phyloP scores from a whole-genome alignment of 495 filamentous ascomycete genomes.

The Hyaloscypha finlandica region DNA sequence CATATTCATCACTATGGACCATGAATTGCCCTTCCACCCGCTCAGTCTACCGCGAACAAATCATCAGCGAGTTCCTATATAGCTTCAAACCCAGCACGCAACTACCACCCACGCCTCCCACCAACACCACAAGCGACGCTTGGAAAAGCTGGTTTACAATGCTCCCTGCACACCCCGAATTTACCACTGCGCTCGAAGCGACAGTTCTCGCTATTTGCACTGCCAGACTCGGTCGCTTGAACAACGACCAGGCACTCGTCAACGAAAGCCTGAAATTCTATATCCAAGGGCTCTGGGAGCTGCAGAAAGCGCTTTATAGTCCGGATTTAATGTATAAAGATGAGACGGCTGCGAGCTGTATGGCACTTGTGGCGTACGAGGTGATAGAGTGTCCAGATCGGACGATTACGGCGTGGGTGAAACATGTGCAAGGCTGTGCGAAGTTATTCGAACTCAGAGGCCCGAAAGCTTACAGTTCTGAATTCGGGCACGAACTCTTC shows the following conservation, averaged over 20 bases:
- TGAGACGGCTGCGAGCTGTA: constrained; percentile 40
- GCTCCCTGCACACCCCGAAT: constrained; percentile 27
- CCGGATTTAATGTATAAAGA: constrained; percentile 34
- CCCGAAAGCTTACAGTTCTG: constrained; percentile 34
- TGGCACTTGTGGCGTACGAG: constrained; percentile 42
- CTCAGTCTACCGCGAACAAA: constrained; percentile 21
- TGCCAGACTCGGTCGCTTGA: constrained; percentile 32
- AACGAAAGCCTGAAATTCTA: constrained; percentile 39
- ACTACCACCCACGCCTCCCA: neutral
- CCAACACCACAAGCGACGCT: neutral
- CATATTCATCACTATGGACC: constrained; percentile 13
- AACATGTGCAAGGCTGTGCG: constrained; percentile 38
- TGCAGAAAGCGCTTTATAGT: constrained; percentile 39
- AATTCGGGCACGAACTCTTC: constrained; percentile 37
- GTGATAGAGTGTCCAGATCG: constrained; percentile 39
- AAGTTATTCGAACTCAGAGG: constrained; percentile 39
- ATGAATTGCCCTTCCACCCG: constrained; percentile 11
- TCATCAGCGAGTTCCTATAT: constrained; percentile 22
- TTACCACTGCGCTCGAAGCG: constrained; percentile 34
- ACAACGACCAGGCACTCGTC: constrained; percentile 30
- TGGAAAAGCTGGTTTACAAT: constrained; percentile 33
- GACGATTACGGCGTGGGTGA: constrained; percentile 33
- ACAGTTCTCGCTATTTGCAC: constrained; percentile 34
- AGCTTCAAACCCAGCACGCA: neutral
- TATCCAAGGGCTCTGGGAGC: constrained; percentile 35